A percentile compares a stretch with the other conserved stretches of the same genome.
phyloP scores from a whole-genome alignment of 1,284 basidiomycete genomes.

The Cutaneotrichosporon mucoides region DNA sequence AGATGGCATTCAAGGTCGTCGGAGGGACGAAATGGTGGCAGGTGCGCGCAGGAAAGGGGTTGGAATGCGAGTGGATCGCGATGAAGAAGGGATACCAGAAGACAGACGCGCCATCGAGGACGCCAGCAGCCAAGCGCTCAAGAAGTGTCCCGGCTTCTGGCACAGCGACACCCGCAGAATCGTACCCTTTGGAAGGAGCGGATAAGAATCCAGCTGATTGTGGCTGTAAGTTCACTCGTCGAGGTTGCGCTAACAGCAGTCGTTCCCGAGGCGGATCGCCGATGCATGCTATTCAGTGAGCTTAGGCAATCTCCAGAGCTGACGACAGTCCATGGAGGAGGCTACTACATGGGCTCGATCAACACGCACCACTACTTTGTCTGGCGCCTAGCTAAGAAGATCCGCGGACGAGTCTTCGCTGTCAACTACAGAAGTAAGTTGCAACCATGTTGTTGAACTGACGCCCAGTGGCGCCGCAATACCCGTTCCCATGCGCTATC shows the following conservation, averaged over 20 bases:
- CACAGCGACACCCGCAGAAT: too few relatives aligned
- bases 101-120: slow-evolving; percentile 6
- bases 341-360: slow-evolving; percentile 55
- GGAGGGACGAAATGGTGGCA: slow-evolving; percentile 98
- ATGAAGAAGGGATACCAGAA: slow-evolving; percentile 53
- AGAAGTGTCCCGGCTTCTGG: too few relatives aligned
- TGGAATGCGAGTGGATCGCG: slow-evolving; percentile 87
- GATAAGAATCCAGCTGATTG: slow-evolving; percentile 18
- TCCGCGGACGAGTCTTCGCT: slow-evolving; percentile 81
- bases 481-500: slow-evolving; percentile 92
- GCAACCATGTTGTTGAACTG: neutral
- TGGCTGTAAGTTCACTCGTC: neutral
- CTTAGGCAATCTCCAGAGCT: slow-evolving; percentile 4
- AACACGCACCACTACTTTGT: slow-evolving; percentile 65
- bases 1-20: slow-evolving; percentile 65
- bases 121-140: too few relatives aligned
- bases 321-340: slow-evolving; percentile 59
- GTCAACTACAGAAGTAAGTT: slow-evolving; percentile 68
- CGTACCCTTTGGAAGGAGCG: too few relatives aligned
- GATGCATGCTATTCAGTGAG: slow-evolving; percentile 70
- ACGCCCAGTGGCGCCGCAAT: slow-evolving; percentile 68
- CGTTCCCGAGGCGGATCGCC: slow-evolving; percentile 69
- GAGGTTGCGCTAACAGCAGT: slow-evolving; percentile 27
- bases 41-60: slow-evolving; percentile 69
- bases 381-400: slow-evolving; percentile 82